Percentiles rank a stretch among this genome's conserved stretches.
These are phyloP conservation scores for Vickermania ingenoplastis DNA, from an alignment of 208 protist species.

Conservation along the genomic window DNA sequence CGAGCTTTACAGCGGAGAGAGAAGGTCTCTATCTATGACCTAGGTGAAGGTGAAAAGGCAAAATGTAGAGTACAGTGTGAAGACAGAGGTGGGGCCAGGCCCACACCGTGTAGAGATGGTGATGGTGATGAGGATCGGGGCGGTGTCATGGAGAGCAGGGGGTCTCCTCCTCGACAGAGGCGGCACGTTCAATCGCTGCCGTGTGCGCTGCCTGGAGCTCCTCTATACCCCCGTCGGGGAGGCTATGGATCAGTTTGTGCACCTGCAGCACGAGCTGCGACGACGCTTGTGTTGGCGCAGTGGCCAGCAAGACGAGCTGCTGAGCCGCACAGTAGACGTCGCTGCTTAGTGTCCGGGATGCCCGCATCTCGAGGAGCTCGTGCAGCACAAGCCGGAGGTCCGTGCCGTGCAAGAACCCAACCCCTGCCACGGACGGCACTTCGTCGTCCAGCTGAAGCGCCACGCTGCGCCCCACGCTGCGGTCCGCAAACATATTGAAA, in stretches of 20 bases:
- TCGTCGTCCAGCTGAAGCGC: constrained; percentile 43
- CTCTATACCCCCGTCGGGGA: constrained; percentile 35
- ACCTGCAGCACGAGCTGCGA: constrained; percentile 58
- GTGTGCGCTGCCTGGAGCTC: constrained; percentile 27
- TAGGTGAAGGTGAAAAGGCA: too few species aligned
- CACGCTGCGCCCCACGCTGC: constrained; percentile 68
- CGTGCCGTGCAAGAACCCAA: constrained; percentile 18
- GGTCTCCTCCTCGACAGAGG: too few species aligned
- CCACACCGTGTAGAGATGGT: too few species aligned
- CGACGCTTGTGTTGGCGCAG: constrained; percentile 57
- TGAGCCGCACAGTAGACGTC: constrained; percentile 49
- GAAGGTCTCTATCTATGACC: too few species aligned
- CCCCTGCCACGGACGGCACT: background rate
- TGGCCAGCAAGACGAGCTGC: constrained; percentile 40
- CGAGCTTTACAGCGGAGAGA: too few species aligned
- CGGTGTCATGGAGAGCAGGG: too few species aligned
- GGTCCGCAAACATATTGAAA: constrained; percentile 85
- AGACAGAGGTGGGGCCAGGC: too few species aligned
- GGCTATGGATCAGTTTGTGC: constrained; percentile 46
- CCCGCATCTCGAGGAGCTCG: constrained; percentile 39
- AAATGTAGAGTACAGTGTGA: too few species aligned
- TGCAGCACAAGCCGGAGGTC: constrained; percentile 45
- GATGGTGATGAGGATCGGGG: too few species aligned
- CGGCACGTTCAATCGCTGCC: too few species aligned
- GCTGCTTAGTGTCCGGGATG: constrained; percentile 29